These are phyloP conservation scores for Cephalotrichum gorgonifer DNA, from an alignment of 2,329 filamentous ascomycete species.

Conservation along the genomic window DNA sequence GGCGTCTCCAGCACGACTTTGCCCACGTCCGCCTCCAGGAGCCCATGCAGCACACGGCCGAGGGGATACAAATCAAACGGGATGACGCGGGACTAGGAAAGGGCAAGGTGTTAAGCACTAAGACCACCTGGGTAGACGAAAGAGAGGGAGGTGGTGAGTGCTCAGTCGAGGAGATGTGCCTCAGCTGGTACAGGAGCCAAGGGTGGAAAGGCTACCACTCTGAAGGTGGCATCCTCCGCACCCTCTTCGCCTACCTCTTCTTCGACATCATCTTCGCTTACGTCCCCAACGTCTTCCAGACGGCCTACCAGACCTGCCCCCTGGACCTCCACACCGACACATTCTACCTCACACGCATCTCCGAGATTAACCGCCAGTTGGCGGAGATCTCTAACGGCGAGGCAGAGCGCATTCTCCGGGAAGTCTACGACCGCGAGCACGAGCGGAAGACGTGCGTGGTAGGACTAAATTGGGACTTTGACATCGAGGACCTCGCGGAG, in stretches of 20 bases:
- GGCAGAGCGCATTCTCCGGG: slow-evolving; percentile 54
- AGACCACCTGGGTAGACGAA: slow-evolving; percentile 84
- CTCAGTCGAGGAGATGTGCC: slow-evolving; percentile 87
- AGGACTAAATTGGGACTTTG: slow-evolving; percentile 85
- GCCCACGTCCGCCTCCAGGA: slow-evolving; percentile 70
- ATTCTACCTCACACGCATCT: slow-evolving; percentile 77
- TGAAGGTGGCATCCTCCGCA: slow-evolving; percentile 87
- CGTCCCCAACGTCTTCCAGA: slow-evolving; percentile 95
- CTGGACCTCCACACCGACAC: slow-evolving; percentile 87
- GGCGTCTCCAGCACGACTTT: slow-evolving; percentile 86
- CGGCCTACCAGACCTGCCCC: slow-evolving; percentile 86
- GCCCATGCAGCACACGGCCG: slow-evolving; percentile 62
- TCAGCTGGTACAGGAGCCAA: slow-evolving; percentile 69
- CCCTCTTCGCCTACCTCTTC: slow-evolving; percentile 82
- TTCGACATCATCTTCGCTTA: slow-evolving; percentile 89
- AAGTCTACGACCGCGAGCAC: slow-evolving; percentile 58
- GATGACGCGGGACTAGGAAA: slow-evolving; percentile 31
- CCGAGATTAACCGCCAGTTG: slow-evolving; percentile 79
- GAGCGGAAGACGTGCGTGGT: slow-evolving; percentile 74
- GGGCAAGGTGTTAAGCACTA: slow-evolving; percentile 40
- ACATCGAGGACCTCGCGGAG: slow-evolving; percentile 66
- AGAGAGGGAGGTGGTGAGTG: slow-evolving; percentile 61
- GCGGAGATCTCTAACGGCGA: slow-evolving; percentile 80
- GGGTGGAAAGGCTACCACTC: slow-evolving; percentile 95
- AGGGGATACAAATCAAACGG: slow-evolving; percentile 68